phyloP scores from a whole-genome alignment of 108 stramenopile genomes.

The Nitzschia putrida region DNA sequence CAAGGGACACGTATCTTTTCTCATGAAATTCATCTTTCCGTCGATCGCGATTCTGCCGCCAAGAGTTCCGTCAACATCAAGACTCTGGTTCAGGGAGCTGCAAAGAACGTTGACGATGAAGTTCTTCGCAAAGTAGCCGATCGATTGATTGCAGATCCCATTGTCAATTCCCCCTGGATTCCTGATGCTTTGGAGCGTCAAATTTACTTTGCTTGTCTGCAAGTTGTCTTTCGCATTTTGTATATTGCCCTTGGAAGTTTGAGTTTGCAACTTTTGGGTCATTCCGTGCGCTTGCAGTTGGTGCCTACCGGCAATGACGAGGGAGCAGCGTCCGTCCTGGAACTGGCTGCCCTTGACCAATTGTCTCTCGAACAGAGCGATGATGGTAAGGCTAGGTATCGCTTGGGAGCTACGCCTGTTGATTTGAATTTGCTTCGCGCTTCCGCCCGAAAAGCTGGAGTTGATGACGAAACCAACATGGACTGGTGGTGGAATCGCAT shows the following conservation, averaged over 20 bases:
- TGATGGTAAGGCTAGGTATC: not conserved
- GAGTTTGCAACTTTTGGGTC: conserved; percentile 24
- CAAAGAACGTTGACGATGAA: conserved; percentile 25
- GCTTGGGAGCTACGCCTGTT: conserved; percentile 9
- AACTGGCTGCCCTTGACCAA: not conserved
- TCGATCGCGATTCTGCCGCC: not conserved
- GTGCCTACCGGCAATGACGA: not conserved
- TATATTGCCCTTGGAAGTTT: conserved; percentile 6
- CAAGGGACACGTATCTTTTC: conserved; percentile 28
- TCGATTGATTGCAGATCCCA: conserved; percentile 26
- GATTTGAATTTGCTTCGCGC: conserved; percentile 21
- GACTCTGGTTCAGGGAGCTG: not conserved
- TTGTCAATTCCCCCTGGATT: conserved; percentile 34
- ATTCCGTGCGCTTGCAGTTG: conserved; percentile 15
- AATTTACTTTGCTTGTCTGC: conserved; percentile 36
- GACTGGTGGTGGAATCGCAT: conserved; percentile 9
- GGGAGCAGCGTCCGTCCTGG: not conserved
- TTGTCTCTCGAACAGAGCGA: not conserved
- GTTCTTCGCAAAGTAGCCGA: conserved; percentile 41
- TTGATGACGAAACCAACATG: not conserved
- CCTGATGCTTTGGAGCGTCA: conserved; percentile 46
- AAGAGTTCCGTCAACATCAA: not conserved
- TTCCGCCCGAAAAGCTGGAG: conserved; percentile 9
- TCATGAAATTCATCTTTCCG: conserved; percentile 22
- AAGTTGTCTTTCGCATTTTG: conserved; percentile 40